Evolutionary conservation across 257 asterid genomes (phyloP).

Genomic region (Solanum acaule): DNA sequence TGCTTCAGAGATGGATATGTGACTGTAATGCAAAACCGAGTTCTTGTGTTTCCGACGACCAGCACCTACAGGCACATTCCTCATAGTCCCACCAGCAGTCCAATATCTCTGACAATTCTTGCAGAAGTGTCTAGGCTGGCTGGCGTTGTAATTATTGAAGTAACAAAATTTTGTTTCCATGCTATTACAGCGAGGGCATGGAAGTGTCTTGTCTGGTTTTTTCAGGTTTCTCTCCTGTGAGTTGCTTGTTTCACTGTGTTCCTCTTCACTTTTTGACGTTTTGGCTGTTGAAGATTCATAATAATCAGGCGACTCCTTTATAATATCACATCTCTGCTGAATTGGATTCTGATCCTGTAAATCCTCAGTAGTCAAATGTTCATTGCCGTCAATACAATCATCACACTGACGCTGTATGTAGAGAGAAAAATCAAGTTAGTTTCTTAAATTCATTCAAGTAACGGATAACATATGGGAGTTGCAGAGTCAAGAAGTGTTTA

Average conservation of each 20-base stretch:
- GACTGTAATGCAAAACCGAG: constrained; percentile 43
- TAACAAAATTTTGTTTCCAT: constrained; percentile 97
- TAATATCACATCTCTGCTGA: constrained; percentile 18
- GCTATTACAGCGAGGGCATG: constrained; percentile 97
- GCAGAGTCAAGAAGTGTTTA: neutral
- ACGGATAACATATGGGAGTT: neutral
- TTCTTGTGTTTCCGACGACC: constrained; percentile 95
- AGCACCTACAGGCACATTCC: constrained; percentile 94
- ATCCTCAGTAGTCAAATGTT: constrained; percentile 24
- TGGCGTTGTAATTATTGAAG: constrained; percentile 86
- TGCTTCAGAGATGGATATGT: constrained; percentile 36
- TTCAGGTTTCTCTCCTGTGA: constrained; percentile 57
- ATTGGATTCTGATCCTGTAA: constrained; percentile 15
- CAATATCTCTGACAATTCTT: constrained; percentile 97
- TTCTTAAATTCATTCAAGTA: neutral
- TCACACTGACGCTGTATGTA: constrained; percentile 10
- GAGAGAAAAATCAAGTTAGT: constrained; percentile 13
- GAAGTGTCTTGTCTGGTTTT: constrained; percentile 84
- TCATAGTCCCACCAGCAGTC: constrained; percentile 99
- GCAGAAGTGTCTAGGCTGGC: constrained; percentile 96
- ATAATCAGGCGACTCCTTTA: constrained; percentile 23
- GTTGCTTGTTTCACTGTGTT: constrained; percentile 38
- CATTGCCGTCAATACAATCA: constrained; percentile 21
- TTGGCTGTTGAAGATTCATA: constrained; percentile 21
- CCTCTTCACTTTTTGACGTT: constrained; percentile 40